phyloP scores from a whole-genome alignment of 768 basidiomycete genomes.

The Crassisporium funariophilum region DNA sequence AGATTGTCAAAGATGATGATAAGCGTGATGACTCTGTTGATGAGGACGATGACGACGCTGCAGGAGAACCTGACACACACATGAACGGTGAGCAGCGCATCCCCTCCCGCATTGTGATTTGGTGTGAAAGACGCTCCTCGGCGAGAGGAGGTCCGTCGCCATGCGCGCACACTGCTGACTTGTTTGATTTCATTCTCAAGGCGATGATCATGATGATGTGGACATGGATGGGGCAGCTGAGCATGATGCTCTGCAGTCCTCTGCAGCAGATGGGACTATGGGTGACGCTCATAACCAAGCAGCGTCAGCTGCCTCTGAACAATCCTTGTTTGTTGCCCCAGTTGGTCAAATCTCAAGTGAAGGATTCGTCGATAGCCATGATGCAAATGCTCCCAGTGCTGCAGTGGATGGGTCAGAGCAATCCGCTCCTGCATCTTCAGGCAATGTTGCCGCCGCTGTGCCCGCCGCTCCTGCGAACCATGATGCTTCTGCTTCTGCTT shows the following conservation, averaged over 20 bases:
- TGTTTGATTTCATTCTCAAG: constrained; percentile 49
- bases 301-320: constrained; percentile 6
- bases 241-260: constrained; percentile 21
- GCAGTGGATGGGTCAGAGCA: constrained; percentile 1
- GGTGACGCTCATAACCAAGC: constrained; percentile 10
- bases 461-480: constrained; percentile 2
- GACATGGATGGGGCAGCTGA: constrained; percentile 41
- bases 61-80: constrained; percentile 21
- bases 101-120: constrained; percentile 32
- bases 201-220: constrained; percentile 43
- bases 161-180: constrained; percentile 65
- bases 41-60: constrained; percentile 24
- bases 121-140: constrained; percentile 50
- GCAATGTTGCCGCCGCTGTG: background rate
- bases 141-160: constrained; percentile 42
- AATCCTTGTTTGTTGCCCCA: constrained; percentile 12
- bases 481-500: constrained; percentile 20
- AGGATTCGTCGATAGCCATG: constrained; percentile 3
- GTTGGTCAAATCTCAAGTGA: constrained; percentile 12
- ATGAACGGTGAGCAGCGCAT: constrained; percentile 57
- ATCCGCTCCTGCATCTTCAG: background rate
- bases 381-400: constrained; percentile 1
- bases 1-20: constrained; percentile 38
- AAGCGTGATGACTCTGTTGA: constrained; percentile 35
- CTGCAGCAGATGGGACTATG: constrained; percentile 14